Base-by-base conservation (phyloP, 805 yeast genomes). In the Priceomyces melissophilus region DNA sequence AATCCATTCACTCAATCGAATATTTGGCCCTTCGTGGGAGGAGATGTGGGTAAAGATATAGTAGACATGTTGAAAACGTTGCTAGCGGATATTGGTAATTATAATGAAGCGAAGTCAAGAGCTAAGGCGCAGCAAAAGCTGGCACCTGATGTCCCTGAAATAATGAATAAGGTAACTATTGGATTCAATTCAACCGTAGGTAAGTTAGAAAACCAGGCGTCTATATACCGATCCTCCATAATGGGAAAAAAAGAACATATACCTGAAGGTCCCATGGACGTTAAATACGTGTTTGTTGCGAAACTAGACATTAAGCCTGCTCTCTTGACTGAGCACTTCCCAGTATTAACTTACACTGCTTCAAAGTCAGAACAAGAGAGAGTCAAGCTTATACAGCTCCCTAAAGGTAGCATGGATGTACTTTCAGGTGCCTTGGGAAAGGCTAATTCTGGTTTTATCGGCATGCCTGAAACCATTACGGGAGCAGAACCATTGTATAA, bases 321-420 rank as follows among this genome's bases (percentile, higher is more conserved):
- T 1, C 60, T 84, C 1, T 50, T 84, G 31, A 62, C 76, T 4
- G 72, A 75, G 44, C 82, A 77, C 37, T 68, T 84, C 32, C 91
- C 91, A 0, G 61, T 75, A 2, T 57, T 84, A 29, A 58, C 78
- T 17, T 72, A 61, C 40, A 64, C 78, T 17, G 71, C 84, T 0
- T 65, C 73, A 0, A 37, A 37, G 15, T 51, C 63, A 0, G 30
- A 43, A 2, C 45, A 46, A 3, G 45, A 49, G 4, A 44, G 67
- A n/a, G 79, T 79, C 3, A 81, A 78, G 44, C 60, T 84, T 33
- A 69, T 84, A 2, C 84, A 79, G 45, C 61, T 84, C 17, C 89
- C 89, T 2, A 68, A 65, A 41, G 76, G 69, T 3, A 48, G 66
- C 6, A 54, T 52, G 53, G 49, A 42, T 4, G 46, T 48, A 39